Evolutionary conservation across 108 stramenopile species (phyloP), one percentile per base, ranked within the genome.

Genomic region (Nannochloropsis granulata): DNA sequence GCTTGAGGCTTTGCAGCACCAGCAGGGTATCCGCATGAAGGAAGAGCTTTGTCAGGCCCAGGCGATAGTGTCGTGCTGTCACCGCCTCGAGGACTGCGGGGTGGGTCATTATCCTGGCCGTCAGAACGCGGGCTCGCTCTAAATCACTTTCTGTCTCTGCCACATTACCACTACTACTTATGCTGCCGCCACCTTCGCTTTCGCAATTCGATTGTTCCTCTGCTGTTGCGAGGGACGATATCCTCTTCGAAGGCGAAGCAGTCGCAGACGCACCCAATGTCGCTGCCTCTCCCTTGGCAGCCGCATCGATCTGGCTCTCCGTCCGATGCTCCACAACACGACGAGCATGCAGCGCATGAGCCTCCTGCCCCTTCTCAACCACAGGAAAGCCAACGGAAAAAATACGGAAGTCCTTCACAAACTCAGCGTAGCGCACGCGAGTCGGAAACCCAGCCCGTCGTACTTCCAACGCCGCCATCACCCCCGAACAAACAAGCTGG

Each of bases 401-500:
- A 24, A 81, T 80, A 12, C 81, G 44, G 80, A 85, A 85, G 26
- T 85, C 79, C 25, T 43, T 43, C 12, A 85, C 80, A 45, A 85
- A 85, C 16, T 85, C 81, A 13, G 44, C 12, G 23, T 85, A 85
- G 12, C 13, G 80, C 80, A 85, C 19, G 13, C 84, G 78, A 13
- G 84, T 85, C 19, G 84, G 84, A 80, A 81, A 85, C 42, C 84
- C 84, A 10, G 81, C 81, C 7, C 84, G 43, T 14, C 84, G 79
- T 12, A 85, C 44, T 13, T 81, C 84, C 23, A 85, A 80, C 23
- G 84, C 84, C 12, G 84, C 80, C 84, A 85, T 85, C 21, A 85
- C 84, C 19, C 84, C 84, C 14, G 56, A 71, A 25, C 82, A 83
- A 12, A 83, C 82, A 25, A 95, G 92, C 86, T 95, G 94, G n/a